A percentile compares a stretch with the other conserved stretches of the same genome.
phyloP scores from a whole-genome alignment of 2,329 filamentous ascomycete species.

The Harringtonia aguacate region DNA sequence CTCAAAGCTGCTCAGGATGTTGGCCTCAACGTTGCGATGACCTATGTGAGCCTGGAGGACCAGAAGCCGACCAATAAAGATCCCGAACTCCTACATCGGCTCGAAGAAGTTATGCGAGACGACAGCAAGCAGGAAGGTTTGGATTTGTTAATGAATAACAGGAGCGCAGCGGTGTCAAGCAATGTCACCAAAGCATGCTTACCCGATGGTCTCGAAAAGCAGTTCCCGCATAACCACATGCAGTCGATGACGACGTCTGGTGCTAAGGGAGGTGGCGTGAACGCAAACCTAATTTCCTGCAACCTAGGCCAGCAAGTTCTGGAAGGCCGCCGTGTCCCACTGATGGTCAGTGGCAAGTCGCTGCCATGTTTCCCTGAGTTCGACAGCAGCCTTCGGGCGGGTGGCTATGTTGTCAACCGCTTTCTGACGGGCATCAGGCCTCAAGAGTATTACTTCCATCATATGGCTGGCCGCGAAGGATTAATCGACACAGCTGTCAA shows the following conservation, averaged over 20 bases:
- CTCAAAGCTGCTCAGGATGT: conserved; percentile 56
- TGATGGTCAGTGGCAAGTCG: conserved; percentile 97
- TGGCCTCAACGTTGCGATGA: conserved; percentile 70
- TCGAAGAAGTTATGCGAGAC: conserved; percentile 86
- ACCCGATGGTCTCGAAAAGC: conserved; percentile 73
- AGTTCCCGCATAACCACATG: conserved; percentile 97
- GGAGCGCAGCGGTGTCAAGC: conserved; percentile 60
- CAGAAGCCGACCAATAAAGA: conserved; percentile 51
- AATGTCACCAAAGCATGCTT: conserved; percentile 70
- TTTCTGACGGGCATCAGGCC: conserved; percentile 97
- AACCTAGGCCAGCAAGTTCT: conserved; percentile 95
- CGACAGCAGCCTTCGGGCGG: conserved; percentile 79
- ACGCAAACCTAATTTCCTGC: conserved; percentile 95
- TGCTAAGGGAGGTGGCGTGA: conserved; percentile 86
- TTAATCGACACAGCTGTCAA: conserved; percentile 98
- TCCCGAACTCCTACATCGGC: conserved; percentile 60
- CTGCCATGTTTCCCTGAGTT: conserved; percentile 88
- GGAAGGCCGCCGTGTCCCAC: conserved; percentile 85
- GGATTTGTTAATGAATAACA: conserved; percentile 75
- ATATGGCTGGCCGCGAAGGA: conserved; percentile 97
- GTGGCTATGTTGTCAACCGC: conserved; percentile 87
- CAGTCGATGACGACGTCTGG: conserved; percentile 96
- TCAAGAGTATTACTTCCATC: conserved; percentile 98
- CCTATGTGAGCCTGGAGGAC: conserved; percentile 76
- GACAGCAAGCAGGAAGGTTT: conserved; percentile 83